Evolutionary conservation across 2,329 filamentous ascomycete species (phyloP), one percentile per base, ranked within the genome.

Genomic region (Cladosporium phlei): DNA sequence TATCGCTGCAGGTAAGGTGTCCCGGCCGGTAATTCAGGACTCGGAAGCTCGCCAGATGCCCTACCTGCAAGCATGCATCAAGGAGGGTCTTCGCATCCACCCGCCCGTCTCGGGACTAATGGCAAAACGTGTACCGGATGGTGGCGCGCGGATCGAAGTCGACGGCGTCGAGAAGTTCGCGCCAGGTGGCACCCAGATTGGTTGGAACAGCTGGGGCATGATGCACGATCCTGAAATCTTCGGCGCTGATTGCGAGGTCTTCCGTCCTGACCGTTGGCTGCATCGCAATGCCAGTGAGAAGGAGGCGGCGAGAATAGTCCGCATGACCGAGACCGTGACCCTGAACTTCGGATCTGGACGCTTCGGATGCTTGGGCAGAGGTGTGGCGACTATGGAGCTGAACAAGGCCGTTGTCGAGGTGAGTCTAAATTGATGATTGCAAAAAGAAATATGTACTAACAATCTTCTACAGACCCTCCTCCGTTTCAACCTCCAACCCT

Each of bases 21-120:
- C 66, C 9, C 54, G 60, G 17, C 63, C 77, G 0, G 65, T 75
- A 25, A 74, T 80, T 53, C 69, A 73, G 22, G 75, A 80, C 51
- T 50, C 61, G 8, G 62, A 70, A 54, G 69, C 67, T 4, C 61
- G 64, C 17, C 52, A 59, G 8, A 56, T 75, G 1, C 69, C 70
- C 0, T 75, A 74, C 50, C 56, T 75, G 3, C 61, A 66, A 46
- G 71, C 71, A 3, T 70, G 71, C 28, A 66, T 75, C 43, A 71
- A 72, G 24, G 72, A 75, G 55, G 70, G 63, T 5, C 55, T 75
- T 30, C 62, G 72, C 12, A 62, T 74, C 24, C 70, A 72, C 42
- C 71, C 72, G 3, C 64, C 65, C 6, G 63, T 67, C n/a, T 66
- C 65, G 2, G 64, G 65, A 11, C 49, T 66, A 1, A 51, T 67